phyloP scores from a whole-genome alignment of 1,284 basidiomycete genomes.

The Puccinia polysora region DNA sequence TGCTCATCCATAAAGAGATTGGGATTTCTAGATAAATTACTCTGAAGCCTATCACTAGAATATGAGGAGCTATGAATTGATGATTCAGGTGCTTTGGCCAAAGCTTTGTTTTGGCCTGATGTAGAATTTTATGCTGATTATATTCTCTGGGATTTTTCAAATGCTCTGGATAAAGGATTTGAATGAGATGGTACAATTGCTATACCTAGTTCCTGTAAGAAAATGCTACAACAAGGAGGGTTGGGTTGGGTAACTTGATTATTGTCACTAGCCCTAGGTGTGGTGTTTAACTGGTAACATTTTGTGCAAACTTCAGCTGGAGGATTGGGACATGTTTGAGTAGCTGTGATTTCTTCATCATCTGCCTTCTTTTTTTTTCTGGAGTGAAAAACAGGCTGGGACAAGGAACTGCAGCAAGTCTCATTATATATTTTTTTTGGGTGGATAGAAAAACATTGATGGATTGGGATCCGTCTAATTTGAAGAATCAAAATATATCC shows the following conservation, averaged over 20 bases:
- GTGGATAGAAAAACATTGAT: neutral
- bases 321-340: neutral
- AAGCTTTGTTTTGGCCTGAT: neutral
- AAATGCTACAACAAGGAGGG: neutral
- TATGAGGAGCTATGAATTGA: neutral
- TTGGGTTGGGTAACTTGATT: neutral
- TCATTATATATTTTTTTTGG: neutral
- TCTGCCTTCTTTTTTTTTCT: neutral
- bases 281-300: neutral
- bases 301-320: neutral
- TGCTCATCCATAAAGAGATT: conserved; percentile 2
- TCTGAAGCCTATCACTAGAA: neutral
- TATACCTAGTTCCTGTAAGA: neutral
- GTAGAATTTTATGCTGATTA: no score
- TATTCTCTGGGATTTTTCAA: no score
- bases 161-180: neutral
- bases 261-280: neutral
- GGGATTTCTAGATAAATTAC: neutral
- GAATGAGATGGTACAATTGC: neutral
- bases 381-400: neutral
- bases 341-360: neutral
- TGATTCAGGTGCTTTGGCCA: neutral
- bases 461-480: neutral
- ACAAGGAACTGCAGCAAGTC: neutral
- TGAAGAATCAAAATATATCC: neutral